Percentiles rank a stretch among this genome's conserved stretches.
Conservation (phyloP, 768 basidiomycete species). For the Mycena haematopus region DNA sequence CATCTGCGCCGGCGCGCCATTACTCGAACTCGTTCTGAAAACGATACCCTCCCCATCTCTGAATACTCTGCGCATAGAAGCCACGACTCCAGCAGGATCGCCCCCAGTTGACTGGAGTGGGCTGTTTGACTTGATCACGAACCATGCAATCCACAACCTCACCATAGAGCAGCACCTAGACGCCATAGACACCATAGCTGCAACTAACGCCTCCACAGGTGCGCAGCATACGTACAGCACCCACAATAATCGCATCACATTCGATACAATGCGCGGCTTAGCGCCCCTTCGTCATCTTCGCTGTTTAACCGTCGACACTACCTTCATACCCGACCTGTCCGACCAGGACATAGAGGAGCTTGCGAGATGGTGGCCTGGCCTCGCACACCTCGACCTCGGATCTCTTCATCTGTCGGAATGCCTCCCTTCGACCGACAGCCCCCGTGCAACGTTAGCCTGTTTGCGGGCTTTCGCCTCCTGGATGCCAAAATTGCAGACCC, state of each 20-base stretch:
- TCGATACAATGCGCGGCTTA: constrained; percentile 44
- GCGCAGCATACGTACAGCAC: constrained; percentile 27
- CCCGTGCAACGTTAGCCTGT: constrained; percentile 37
- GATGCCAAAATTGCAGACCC: constrained; percentile 36
- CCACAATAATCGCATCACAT: constrained; percentile 29
- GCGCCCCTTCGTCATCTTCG: constrained; percentile 41
- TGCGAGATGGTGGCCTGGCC: constrained; percentile 51
- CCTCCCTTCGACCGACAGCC: constrained; percentile 17
- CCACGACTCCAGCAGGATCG: constrained; percentile 30
- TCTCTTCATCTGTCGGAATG: constrained; percentile 36
- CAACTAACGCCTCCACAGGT: constrained; percentile 9
- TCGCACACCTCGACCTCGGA: constrained; percentile 51
- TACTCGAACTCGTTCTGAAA: constrained; percentile 44
- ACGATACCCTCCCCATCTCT: constrained; percentile 41
- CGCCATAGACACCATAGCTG: constrained; percentile 36
- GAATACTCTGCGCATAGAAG: constrained; percentile 46
- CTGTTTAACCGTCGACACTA: constrained; percentile 47
- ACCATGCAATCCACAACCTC: constrained; percentile 42
- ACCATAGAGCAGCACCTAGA: constrained; percentile 50
- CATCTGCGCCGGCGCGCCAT: constrained; percentile 44
- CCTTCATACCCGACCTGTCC: constrained; percentile 43
- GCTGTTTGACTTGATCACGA: constrained; percentile 40
- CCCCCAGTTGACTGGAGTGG: constrained; percentile 38
- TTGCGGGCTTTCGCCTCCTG: constrained; percentile 37
- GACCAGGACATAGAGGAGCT: constrained; percentile 48